Base-by-base conservation (phyloP, 2,329 filamentous ascomycete species). In the Esteya vermicola region DNA sequence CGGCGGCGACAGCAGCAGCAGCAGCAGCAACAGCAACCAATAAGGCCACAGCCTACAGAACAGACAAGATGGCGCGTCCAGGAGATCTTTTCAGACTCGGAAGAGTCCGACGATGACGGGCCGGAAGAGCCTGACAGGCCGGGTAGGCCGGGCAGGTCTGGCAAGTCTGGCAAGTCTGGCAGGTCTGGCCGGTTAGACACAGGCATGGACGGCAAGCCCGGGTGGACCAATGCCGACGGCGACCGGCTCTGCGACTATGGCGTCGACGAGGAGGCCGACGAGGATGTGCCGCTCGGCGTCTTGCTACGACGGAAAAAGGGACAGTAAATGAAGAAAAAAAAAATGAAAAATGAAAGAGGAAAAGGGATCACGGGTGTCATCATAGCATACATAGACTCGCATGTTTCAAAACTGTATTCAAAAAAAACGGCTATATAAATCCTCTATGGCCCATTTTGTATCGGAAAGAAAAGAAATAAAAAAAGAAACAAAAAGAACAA, bases 191-290 rank as follows among this genome's bases (percentile, higher is more conserved):
- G n/a, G n/a, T n/a, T n/a, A n/a, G n/a, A n/a, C n/a, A n/a, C n/a
- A n/a, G 50, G 54, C 4, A 48, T 54, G 33, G 63, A 66, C 47
- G 72, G 69, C 6, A 65, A 72, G 50, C 67, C 68, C 32, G 70
- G 63, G 6, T 91, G 83, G 83, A 74, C 68, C 0, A 89, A 88
- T 48, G 67, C 73, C 0, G 82, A 89, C 39, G 84, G 83, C 2
- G 81, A 89, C 52, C 65, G 75, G 26, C 58, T 91, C 37, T 66
- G 71, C 32, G 84, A 91, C 51, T 91, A 78, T 52, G 84, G 84
- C 2, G 82, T 91, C 0, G 84, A 85, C 42, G 52, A 51, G 23
- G 52, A 47, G 20, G 41, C 47, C 14, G 41, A 49, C 14, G 68
- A 72, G 1, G 76, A 86, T 49, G 60, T 89, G 13, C 83, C 82